Evolutionary conservation across 495 filamentous ascomycete species (phyloP).

Genomic region (Penicillium macrosclerotiorum): DNA sequence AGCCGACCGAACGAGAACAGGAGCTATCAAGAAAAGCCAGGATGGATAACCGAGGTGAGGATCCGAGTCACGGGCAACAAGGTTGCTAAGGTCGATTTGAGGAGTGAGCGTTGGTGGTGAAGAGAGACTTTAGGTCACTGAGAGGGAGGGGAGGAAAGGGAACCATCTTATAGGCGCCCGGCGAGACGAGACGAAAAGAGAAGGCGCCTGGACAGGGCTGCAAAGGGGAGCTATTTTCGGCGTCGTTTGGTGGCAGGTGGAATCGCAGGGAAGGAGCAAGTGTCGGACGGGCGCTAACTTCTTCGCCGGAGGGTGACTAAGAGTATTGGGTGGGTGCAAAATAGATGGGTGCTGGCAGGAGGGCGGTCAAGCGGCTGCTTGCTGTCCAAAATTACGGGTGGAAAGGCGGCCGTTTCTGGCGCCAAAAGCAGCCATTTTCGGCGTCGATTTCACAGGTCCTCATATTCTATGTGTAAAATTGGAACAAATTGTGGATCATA

Average conservation of each 20-base stretch:
- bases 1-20: constrained; percentile 2
- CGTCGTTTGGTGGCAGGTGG: constrained; percentile 11
- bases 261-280: constrained; percentile 2
- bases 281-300: background rate
- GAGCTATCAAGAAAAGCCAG: background rate
- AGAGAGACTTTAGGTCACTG: constrained; percentile 4
- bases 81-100: background rate
- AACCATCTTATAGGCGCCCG: constrained; percentile 8
- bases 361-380: background rate
- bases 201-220: constrained; percentile 4
- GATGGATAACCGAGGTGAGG: background rate
- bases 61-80: background rate
- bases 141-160: constrained; percentile 4
- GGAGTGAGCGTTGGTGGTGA: background rate
- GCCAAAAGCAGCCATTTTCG: no score
- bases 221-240: constrained; percentile 16
- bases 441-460: background rate
- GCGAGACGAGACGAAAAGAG: constrained; percentile 4
- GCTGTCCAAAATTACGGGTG: background rate
- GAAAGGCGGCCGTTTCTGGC: no score
- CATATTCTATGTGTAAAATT: background rate
- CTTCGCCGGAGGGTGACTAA: background rate
- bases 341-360: background rate
- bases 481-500: no score
- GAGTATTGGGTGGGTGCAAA: background rate